Evolutionary conservation across 176 grass and related monocot genomes (phyloP).

Genomic region (Musa beccarii): DNA sequence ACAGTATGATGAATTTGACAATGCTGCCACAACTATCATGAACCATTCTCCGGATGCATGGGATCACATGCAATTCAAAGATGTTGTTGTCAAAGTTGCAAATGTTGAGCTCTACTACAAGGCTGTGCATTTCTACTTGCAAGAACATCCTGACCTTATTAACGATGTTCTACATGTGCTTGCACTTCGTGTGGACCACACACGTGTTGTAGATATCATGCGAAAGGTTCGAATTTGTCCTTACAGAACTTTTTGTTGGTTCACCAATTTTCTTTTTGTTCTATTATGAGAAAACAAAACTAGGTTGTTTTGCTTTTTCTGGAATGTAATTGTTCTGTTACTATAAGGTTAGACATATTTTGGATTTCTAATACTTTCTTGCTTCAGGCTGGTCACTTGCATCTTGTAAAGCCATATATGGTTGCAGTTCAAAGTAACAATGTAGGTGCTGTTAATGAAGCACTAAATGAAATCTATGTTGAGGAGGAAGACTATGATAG

Average conservation of each 20-base stretch:
- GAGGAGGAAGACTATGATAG: slow-evolving; percentile 95
- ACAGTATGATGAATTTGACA: slow-evolving; percentile 93
- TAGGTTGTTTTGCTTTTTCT: background rate
- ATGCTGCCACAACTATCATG: slow-evolving; percentile 97
- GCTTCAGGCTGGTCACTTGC: slow-evolving; percentile 73
- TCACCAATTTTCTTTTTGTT: background rate
- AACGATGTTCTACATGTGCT: slow-evolving; percentile 91
- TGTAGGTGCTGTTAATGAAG: slow-evolving; percentile 93
- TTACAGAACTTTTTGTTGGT: background rate
- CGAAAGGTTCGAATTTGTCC: slow-evolving; percentile 56
- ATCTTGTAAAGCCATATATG: slow-evolving; percentile 97
- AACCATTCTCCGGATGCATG: slow-evolving; percentile 98
- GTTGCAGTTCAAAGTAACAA: slow-evolving; percentile 98
- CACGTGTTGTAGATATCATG: slow-evolving; percentile 90
- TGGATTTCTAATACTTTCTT: background rate
- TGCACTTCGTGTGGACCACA: slow-evolving; percentile 89
- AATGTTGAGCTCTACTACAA: slow-evolving; percentile 97
- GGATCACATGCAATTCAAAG: slow-evolving; percentile 99
- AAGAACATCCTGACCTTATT: slow-evolving; percentile 97
- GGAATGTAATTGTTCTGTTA: background rate
- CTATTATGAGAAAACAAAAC: background rate
- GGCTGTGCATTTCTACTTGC: slow-evolving; percentile 95
- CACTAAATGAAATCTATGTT: slow-evolving; percentile 92
- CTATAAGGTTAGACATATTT: background rate
- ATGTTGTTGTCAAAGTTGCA: slow-evolving; percentile 88